phyloP scores from a whole-genome alignment of 805 yeast genomes.

The Isabelozyma heimii region DNA sequence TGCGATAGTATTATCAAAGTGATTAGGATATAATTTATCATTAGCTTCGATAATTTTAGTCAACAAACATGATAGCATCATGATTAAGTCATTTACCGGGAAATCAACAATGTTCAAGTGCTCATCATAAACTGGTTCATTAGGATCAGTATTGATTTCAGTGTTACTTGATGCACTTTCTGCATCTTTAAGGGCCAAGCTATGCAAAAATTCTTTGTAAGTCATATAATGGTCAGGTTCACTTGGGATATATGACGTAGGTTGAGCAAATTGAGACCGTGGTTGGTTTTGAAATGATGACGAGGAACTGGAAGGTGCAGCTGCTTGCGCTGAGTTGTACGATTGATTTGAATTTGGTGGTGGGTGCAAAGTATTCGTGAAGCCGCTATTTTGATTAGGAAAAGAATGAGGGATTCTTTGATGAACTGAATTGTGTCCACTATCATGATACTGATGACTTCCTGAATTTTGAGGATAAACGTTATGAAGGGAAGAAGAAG shows the following conservation, averaged over 20 bases:
- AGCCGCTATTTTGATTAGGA: conserved; percentile 2
- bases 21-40: conserved; percentile 75
- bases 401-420: conserved; percentile 10
- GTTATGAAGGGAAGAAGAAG: conserved; percentile 6
- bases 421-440: conserved; percentile 2
- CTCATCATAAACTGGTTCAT: conserved; percentile 32
- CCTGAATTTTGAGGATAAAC: conserved; percentile 1
- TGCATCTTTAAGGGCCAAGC: conserved; percentile 16
- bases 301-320: background rate
- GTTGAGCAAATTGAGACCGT: conserved; percentile 1
- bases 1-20: conserved; percentile 47
- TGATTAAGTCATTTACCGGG: conserved; percentile 74
- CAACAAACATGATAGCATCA: conserved; percentile 81
- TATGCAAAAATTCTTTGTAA: conserved; percentile 37
- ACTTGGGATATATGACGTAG: conserved; percentile 3
- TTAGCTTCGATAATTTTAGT: conserved; percentile 89
- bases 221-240: conserved; percentile 45
- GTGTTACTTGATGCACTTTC: background rate
- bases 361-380: conserved; percentile 1
- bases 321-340: background rate
- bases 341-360: background rate
- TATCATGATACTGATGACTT: conserved; percentile 9
- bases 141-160: conserved; percentile 7
- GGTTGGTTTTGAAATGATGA: background rate
- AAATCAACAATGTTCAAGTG: conserved; percentile 77